Evolutionary conservation across 116 monocot genomes (phyloP).

Genomic region (Thalassia testudinum): DNA sequence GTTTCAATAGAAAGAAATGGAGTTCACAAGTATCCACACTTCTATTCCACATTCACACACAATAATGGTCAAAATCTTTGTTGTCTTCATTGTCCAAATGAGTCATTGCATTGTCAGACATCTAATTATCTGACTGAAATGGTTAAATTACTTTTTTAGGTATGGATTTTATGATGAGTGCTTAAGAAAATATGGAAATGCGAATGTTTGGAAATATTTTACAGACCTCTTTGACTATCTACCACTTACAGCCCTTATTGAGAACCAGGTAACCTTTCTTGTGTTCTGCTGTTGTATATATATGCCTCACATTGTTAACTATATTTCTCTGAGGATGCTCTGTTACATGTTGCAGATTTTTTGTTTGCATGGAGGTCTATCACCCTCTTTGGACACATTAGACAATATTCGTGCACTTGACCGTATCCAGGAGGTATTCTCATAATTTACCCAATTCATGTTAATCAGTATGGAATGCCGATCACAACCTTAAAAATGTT

Average conservation of each 20-base stretch:
- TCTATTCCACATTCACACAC: no score
- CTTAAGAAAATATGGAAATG: slow-evolving; percentile 83
- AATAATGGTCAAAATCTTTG: no score
- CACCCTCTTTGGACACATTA: slow-evolving; percentile 85
- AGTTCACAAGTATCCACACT: no score
- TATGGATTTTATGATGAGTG: slow-evolving; percentile 88
- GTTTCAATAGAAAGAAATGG: no score
- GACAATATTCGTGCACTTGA: slow-evolving; percentile 94
- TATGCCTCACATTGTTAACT: background rate
- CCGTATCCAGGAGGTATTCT: slow-evolving; percentile 83
- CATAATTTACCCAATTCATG: no score
- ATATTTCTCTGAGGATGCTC: background rate
- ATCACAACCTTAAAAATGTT: no score
- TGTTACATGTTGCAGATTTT: slow-evolving; percentile 24
- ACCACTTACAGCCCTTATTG: slow-evolving; percentile 73
- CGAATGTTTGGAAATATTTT: slow-evolving; percentile 85
- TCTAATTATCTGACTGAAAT: background rate
- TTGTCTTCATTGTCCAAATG: no score
- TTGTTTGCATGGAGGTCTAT: slow-evolving; percentile 76
- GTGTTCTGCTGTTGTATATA: background rate
- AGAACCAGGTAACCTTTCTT: slow-evolving; percentile 42
- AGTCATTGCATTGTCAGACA: background rate
- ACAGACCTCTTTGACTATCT: slow-evolving; percentile 81
- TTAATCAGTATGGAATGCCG: no score
- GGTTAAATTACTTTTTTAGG: slow-evolving; percentile 14